A percentile compares a stretch with the other conserved stretches of the same genome.
phyloP scores from a whole-genome alignment of 345 rosid genomes.

The Eucalyptus erythrocorys region DNA sequence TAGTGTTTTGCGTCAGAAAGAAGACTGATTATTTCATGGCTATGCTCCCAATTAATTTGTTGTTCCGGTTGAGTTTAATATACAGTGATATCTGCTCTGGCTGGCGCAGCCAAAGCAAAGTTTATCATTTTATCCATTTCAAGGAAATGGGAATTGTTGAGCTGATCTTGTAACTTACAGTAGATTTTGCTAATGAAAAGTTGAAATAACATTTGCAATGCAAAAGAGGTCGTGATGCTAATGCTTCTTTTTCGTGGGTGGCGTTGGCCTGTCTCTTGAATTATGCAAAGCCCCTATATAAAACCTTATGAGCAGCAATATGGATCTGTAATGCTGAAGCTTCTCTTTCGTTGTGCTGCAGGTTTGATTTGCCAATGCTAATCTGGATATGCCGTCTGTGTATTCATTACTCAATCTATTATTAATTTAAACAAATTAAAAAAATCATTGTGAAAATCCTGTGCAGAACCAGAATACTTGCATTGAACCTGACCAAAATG shows the following conservation, averaged over 20 bases:
- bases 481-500: neutral
- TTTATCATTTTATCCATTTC: neutral
- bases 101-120: neutral
- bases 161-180: neutral
- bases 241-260: neutral
- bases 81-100: neutral
- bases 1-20: constrained; percentile 96
- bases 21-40: constrained; percentile 73
- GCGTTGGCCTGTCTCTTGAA: neutral
- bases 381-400: constrained; percentile 67
- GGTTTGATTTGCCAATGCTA: constrained; percentile 93
- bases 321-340: constrained; percentile 54
- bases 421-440: neutral
- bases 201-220: neutral
- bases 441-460: neutral
- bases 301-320: neutral
- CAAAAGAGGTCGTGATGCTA: neutral
- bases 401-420: constrained; percentile 39
- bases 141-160: neutral
- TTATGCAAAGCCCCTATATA: constrained; percentile 3
- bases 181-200: neutral
- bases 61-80: constrained; percentile 18
- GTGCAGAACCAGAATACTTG: neutral
- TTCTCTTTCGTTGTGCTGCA: constrained; percentile 90
- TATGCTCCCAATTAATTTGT: constrained; percentile 27